These are phyloP conservation scores for Pleoardoris graminearum DNA, from an alignment of 2,329 filamentous ascomycete genomes.

Conservation along the genomic window DNA sequence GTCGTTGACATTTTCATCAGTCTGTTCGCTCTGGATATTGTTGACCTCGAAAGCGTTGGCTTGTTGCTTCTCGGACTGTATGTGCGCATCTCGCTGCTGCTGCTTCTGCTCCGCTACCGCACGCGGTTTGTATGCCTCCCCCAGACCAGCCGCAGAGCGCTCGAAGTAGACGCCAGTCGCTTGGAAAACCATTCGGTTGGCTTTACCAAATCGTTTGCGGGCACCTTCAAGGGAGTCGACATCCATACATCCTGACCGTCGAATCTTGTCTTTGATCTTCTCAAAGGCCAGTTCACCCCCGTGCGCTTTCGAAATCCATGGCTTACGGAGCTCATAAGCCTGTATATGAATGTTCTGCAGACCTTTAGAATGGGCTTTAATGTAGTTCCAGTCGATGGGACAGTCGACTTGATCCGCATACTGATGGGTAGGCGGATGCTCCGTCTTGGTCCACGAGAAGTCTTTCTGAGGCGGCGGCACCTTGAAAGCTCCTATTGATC, in stretches of 20 bases:
- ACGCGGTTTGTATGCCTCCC: background rate
- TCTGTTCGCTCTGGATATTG: background rate
- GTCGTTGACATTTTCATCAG: background rate
- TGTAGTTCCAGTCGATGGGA: constrained; percentile 6
- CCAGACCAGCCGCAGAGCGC: constrained; percentile 5
- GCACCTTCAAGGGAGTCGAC: constrained; percentile 5
- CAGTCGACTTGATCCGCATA: background rate
- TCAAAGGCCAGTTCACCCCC: background rate
- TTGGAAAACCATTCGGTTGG: constrained; percentile 13
- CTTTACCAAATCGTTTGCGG: constrained; percentile 17
- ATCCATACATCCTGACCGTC: background rate
- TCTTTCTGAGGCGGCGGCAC: background rate
- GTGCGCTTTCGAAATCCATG: background rate
- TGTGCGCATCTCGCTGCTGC: background rate
- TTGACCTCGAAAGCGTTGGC: background rate
- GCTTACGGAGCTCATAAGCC: constrained; percentile 1
- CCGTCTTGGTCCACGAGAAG: background rate
- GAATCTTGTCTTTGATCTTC: background rate
- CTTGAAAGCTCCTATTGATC: background rate
- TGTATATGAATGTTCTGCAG: background rate
- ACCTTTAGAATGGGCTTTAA: background rate
- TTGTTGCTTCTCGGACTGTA: background rate
- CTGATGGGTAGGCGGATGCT: background rate
- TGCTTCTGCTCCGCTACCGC: background rate
- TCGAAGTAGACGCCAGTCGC: constrained; percentile 18